A percentile compares a stretch with the other conserved stretches of the same genome.
Conservation (phyloP, 768 basidiomycete genomes). For the Cytidiella melzeri region DNA sequence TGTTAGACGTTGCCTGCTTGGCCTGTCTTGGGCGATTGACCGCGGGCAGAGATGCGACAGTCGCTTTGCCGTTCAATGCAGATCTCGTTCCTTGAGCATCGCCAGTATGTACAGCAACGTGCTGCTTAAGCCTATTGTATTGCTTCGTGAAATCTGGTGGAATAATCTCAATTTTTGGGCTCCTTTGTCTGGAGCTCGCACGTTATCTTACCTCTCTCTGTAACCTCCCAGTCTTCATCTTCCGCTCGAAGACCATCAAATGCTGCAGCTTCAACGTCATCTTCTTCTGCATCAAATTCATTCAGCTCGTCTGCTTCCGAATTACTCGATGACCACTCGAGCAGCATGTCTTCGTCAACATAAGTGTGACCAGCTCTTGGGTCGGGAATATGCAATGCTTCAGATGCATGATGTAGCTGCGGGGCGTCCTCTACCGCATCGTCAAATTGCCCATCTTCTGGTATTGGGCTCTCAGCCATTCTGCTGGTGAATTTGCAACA, state of each 20-base stretch:
- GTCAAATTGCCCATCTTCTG: constrained; percentile 53
- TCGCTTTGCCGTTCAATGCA: constrained; percentile 38
- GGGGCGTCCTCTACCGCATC: constrained; percentile 40
- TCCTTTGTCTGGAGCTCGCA: too few species aligned
- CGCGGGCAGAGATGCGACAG: constrained; percentile 61
- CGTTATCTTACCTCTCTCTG: constrained; percentile 77
- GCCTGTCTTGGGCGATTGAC: constrained; percentile 58
- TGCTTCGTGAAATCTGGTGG: constrained; percentile 93
- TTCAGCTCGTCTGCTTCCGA: constrained; percentile 36
- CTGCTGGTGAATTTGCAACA: background rate
- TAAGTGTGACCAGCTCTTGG: constrained; percentile 25
- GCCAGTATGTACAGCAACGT: constrained; percentile 78
- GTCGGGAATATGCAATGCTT: constrained; percentile 11
- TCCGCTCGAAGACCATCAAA: constrained; percentile 56
- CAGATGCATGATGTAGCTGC: background rate
- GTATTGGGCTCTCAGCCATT: background rate
- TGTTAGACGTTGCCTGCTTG: constrained; percentile 17
- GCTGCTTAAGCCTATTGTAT: constrained; percentile 90
- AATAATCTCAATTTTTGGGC: too few species aligned
- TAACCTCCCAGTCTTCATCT: constrained; percentile 86
- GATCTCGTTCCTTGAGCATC: constrained; percentile 56
- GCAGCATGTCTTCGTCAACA: constrained; percentile 26
- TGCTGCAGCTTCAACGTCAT: constrained; percentile 31
- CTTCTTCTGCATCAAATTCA: constrained; percentile 31
- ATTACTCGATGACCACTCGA: constrained; percentile 23